Base-by-base conservation (phyloP, 2,329 filamentous ascomycete genomes). In the Lasiodiplodia sp. region DNA sequence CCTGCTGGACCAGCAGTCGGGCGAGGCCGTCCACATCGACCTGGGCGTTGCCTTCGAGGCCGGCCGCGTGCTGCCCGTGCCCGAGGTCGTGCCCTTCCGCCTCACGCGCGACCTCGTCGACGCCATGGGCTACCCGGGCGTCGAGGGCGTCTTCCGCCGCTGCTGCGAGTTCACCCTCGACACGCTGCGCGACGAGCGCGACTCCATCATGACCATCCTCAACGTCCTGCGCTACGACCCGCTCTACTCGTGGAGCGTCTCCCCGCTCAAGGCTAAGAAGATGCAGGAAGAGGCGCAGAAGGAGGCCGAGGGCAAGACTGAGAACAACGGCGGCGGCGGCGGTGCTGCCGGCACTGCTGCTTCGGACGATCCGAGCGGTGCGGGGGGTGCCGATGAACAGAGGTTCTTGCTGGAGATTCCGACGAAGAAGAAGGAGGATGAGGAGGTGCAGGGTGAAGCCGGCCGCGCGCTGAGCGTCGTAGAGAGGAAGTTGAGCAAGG, bases 181-280 rank as follows among this genome's bases (percentile, higher is more conserved):
- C 71, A 94, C 96, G 1, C 84, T 99, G 44, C 90, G 96, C n/a
- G 92, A 97, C 74, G 96, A 99, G 78, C 92, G 92, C 14, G 96
- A 97, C 78, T 94, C 92, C 55, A 99, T 99, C 82, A 98, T 97
- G 94, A 98, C 96, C 0, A 94, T 99, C 66, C 88, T 99, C 23
- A 96, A 99, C 76, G 96, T 99, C 25, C 84, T 99, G 69, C 91
- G 96, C n/a, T 98, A 97, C 80, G 96, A 99, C 84, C 96, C 96
- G 1, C 83, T 99, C 70, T 97, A 98, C 79, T 96, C 90, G 70
- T 99, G 96, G 96, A 95, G 93, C 44, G 90, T 97, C 68, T 96
- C 92, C 12, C 88, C 89, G 0, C 79, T 90, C 18, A 86, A 89
- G 60, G 86, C 89, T 68, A 89, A 88, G 77, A 85, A 86, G 67